These are phyloP conservation scores for Melanogaster broomeanus DNA, from an alignment of 768 basidiomycete genomes.

Conservation along the genomic window DNA sequence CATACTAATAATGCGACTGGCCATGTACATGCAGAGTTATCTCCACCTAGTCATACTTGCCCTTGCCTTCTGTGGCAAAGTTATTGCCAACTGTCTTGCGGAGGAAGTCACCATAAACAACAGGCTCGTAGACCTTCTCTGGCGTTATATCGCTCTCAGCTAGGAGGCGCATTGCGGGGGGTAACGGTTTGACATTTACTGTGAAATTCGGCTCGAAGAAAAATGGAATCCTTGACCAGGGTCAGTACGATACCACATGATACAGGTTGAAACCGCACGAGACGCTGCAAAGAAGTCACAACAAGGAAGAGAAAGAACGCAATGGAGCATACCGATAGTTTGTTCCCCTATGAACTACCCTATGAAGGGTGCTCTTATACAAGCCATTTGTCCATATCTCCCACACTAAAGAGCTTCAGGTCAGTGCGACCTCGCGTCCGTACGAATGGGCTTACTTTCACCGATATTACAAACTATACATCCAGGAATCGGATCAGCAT, in stretches of 20 bases:
- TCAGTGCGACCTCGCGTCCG: slow-evolving; percentile 1
- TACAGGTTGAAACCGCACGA: slow-evolving; percentile 51
- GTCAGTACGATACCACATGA: slow-evolving; percentile 2
- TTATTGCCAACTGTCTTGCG: slow-evolving; percentile 71
- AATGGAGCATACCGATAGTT: slow-evolving; percentile 54
- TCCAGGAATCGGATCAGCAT: slow-evolving; percentile 79
- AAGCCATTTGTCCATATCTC: slow-evolving; percentile 88
- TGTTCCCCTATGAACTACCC: slow-evolving; percentile 74
- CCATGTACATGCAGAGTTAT: background rate
- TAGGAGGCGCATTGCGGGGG: slow-evolving; percentile 51
- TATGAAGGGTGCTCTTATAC: slow-evolving; percentile 87
- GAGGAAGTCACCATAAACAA: slow-evolving; percentile 82
- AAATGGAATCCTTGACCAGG: slow-evolving; percentile 69
- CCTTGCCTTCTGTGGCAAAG: slow-evolving; percentile 50
- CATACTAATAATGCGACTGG: background rate
- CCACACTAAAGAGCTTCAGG: slow-evolving; percentile 63
- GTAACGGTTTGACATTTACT: slow-evolving; percentile 65
- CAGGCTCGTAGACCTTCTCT: slow-evolving; percentile 42
- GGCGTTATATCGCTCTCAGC: slow-evolving; percentile 12
- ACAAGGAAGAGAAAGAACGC: background rate
- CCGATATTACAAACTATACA: slow-evolving; percentile 92
- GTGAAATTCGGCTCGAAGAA: slow-evolving; percentile 93
- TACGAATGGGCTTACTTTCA: slow-evolving; percentile 59
- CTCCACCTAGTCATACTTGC: slow-evolving; percentile 30
- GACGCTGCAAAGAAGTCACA: slow-evolving; percentile 46